Conservation (phyloP, 129 eudicot species). For the Rutidosis leptorrhynchoides region DNA sequence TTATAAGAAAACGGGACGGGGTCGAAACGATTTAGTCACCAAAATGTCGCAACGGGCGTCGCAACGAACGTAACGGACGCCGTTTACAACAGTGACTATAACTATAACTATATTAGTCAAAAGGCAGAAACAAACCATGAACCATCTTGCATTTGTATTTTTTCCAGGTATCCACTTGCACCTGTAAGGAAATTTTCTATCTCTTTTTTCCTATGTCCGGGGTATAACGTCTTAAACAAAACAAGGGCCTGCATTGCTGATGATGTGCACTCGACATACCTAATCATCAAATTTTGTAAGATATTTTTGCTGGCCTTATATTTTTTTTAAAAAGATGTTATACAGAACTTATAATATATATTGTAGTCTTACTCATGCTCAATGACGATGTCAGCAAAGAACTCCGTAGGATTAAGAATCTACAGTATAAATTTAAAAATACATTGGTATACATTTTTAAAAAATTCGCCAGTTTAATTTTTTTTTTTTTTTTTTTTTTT, state of each 20-base stretch:
- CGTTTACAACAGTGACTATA: no score
- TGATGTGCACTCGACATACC: constrained; percentile 91
- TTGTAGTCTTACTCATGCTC: constrained; percentile 64
- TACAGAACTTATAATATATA: not conserved
- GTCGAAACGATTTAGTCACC: no score
- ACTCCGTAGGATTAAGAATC: constrained; percentile 87
- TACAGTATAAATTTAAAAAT: constrained; percentile 29
- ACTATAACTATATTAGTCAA: no score
- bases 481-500: not conserved
- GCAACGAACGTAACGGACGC: no score
- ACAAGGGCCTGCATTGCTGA: constrained; percentile 72
- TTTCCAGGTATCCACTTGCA: constrained; percentile 57
- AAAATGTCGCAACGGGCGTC: no score
- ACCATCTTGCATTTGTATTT: constrained; percentile 76
- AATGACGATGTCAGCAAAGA: constrained; percentile 72
- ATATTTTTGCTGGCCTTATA: not conserved
- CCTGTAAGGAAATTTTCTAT: constrained; percentile 49
- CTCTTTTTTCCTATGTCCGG: constrained; percentile 62
- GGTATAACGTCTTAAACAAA: constrained; percentile 66
- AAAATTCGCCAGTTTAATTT: not conserved
- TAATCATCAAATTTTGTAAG: constrained; percentile 27
- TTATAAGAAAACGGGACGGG: no score
- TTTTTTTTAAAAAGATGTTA: not conserved
- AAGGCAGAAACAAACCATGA: constrained; percentile 85
- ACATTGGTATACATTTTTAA: not conserved